A percentile compares a stretch with the other conserved stretches of the same genome.
phyloP scores from a whole-genome alignment of 257 asterid species.

The Solanum sitiens region DNA sequence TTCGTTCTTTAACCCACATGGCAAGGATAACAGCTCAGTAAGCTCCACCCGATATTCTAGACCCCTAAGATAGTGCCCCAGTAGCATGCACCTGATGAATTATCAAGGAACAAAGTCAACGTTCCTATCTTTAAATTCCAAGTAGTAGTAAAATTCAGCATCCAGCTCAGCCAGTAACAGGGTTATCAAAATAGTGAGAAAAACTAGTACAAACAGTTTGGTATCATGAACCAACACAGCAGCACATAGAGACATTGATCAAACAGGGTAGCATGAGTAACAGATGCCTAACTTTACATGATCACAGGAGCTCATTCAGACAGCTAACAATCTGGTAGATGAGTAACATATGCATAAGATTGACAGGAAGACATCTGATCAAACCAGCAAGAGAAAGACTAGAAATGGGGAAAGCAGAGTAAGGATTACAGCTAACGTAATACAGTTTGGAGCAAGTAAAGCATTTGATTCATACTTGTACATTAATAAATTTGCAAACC shows the following conservation, averaged over 20 bases:
- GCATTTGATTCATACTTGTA: not conserved
- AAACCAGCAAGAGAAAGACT: not conserved
- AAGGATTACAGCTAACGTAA: not conserved
- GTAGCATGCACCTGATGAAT: constrained; percentile 71
- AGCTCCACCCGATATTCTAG: constrained; percentile 80
- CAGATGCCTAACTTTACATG: not conserved
- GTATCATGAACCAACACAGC: not conserved
- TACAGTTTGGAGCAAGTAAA: not conserved
- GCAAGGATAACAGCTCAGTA: constrained; percentile 51
- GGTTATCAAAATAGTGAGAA: not conserved
- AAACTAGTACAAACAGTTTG: too few relatives aligned
- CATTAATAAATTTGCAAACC: not conserved
- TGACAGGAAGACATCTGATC: not conserved
- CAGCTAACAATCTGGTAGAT: not conserved
- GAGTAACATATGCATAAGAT: not conserved
- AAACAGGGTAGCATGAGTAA: not conserved
- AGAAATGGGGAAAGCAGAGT: not conserved
- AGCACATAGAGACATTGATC: not conserved
- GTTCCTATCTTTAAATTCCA: not conserved
- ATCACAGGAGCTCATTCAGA: not conserved
- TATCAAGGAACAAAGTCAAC: not conserved
- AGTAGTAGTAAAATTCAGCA: not conserved
- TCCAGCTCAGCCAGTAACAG: not conserved
- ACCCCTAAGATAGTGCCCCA: constrained; percentile 92
- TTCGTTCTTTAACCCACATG: constrained; percentile 17